Evolutionary conservation across 805 yeast species (phyloP).

Genomic region (Yamadazyma nakazawae): DNA sequence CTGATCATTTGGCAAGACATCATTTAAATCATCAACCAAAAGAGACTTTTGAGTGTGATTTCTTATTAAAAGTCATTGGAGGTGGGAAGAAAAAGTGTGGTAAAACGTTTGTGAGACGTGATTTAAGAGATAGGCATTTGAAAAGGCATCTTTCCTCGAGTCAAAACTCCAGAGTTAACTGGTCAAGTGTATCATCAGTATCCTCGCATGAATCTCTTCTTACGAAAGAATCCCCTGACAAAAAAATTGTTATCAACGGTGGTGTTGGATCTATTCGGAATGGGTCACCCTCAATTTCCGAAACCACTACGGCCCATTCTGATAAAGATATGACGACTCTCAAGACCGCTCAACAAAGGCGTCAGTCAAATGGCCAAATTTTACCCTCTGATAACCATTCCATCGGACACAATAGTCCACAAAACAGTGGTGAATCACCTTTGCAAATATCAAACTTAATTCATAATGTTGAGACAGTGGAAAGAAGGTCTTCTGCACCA

Average conservation of each 20-base stretch:
- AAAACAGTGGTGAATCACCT: slow-evolving; percentile 9
- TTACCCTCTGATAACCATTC: neutral
- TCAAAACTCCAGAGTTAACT: slow-evolving; percentile 11
- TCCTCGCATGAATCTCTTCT: slow-evolving; percentile 4
- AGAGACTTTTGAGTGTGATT: slow-evolving; percentile 57
- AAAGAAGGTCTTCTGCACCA: neutral
- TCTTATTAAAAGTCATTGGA: slow-evolving; percentile 36
- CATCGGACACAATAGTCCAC: neutral
- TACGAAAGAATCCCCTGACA: neutral
- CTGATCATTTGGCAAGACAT: slow-evolving; percentile 65
- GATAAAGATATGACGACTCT: neutral
- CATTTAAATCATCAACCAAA: slow-evolving; percentile 56
- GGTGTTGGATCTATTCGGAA: neutral
- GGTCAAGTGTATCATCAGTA: slow-evolving; percentile 10
- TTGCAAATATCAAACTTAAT: slow-evolving; percentile 20
- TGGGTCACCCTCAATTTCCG: neutral
- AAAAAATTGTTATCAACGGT: neutral
- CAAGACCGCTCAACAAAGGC: neutral
- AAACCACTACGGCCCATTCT: neutral
- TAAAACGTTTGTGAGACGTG: slow-evolving; percentile 62
- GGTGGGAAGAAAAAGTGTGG: slow-evolving; percentile 46
- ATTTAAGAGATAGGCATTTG: slow-evolving; percentile 44
- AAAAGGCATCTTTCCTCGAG: slow-evolving; percentile 23
- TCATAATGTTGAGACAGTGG: slow-evolving; percentile 10
- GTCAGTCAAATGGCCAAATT: neutral